Conservation (phyloP, 148 eudicot species). For the Camellia japonica region DNA sequence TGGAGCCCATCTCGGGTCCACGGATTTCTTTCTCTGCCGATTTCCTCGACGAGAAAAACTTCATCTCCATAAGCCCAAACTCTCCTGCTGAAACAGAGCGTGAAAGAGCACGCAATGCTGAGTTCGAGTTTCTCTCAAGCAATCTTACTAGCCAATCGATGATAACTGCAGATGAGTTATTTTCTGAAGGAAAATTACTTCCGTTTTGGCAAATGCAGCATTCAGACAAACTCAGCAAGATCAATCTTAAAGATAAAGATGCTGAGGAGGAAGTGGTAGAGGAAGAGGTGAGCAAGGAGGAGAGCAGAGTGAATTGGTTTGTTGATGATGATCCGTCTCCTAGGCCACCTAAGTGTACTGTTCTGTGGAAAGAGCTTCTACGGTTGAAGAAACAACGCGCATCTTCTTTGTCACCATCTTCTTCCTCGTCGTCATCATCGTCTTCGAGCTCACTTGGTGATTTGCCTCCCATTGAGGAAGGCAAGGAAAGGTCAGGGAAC, state of each 20-base stretch:
- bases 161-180: slow-evolving; percentile 78
- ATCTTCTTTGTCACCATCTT: slow-evolving; percentile 48
- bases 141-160: slow-evolving; percentile 36
- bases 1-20: slow-evolving; percentile 41
- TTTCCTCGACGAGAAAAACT: slow-evolving; percentile 57
- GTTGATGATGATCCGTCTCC: slow-evolving; percentile 95
- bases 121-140: slow-evolving; percentile 68
- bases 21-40: slow-evolving; percentile 82
- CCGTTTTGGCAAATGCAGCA: slow-evolving; percentile 64
- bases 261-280: slow-evolving; percentile 2
- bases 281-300: slow-evolving; percentile 15
- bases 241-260: slow-evolving; percentile 34
- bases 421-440: slow-evolving; percentile 44
- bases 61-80: slow-evolving; percentile 63
- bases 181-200: slow-evolving; percentile 72
- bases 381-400: slow-evolving; percentile 57
- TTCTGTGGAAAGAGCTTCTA: slow-evolving; percentile 86
- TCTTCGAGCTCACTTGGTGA: slow-evolving; percentile 42
- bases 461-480: slow-evolving; percentile 49
- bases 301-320: slow-evolving; percentile 54
- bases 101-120: slow-evolving; percentile 24
- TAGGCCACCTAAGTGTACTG: slow-evolving; percentile 88
- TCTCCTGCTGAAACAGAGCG: slow-evolving; percentile 28
- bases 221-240: slow-evolving; percentile 48
- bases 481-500: slow-evolving; percentile 30